These are phyloP conservation scores for Saturnispora serradocipensis DNA, from an alignment of 805 yeast genomes.

Conservation along the genomic window DNA sequence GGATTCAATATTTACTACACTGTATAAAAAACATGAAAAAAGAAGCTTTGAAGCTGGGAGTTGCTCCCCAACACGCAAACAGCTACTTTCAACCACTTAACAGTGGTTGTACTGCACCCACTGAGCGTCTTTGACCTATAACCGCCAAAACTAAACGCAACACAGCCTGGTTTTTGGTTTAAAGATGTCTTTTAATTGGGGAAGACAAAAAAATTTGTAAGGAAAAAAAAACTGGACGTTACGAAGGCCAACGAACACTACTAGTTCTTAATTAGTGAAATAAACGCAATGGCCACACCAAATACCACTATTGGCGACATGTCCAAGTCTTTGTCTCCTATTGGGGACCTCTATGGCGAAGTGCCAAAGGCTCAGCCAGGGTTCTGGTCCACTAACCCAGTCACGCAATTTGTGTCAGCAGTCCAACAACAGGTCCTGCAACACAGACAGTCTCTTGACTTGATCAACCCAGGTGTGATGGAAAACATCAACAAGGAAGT, in stretches of 20 bases:
- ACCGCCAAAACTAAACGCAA: background rate
- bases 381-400: slow-evolving; percentile 78
- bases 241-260: background rate
- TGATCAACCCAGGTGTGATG: slow-evolving; percentile 88
- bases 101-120: background rate
- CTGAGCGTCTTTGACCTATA: background rate
- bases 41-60: background rate
- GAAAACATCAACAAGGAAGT: slow-evolving; percentile 93
- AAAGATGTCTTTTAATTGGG: background rate
- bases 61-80: background rate
- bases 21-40: background rate
- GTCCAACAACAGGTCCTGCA: slow-evolving; percentile 62
- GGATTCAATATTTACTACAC: background rate
- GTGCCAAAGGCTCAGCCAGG: slow-evolving; percentile 41
- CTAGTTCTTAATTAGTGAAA: background rate
- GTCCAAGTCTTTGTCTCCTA: slow-evolving; percentile 46
- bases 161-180: background rate
- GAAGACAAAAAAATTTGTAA: background rate
- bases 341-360: slow-evolving; percentile 45
- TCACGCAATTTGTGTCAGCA: slow-evolving; percentile 68
- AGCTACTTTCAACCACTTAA: too few relatives aligned
- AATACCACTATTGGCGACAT: slow-evolving; percentile 45
- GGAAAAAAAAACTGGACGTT: slow-evolving; percentile 2
- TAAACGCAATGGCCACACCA: slow-evolving; percentile 21
- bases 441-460: slow-evolving; percentile 74